Evolutionary conservation across 371 early-diverging fungal species (phyloP), one percentile per base, ranked within the genome.

Genomic region (Mucor plumbeus): DNA sequence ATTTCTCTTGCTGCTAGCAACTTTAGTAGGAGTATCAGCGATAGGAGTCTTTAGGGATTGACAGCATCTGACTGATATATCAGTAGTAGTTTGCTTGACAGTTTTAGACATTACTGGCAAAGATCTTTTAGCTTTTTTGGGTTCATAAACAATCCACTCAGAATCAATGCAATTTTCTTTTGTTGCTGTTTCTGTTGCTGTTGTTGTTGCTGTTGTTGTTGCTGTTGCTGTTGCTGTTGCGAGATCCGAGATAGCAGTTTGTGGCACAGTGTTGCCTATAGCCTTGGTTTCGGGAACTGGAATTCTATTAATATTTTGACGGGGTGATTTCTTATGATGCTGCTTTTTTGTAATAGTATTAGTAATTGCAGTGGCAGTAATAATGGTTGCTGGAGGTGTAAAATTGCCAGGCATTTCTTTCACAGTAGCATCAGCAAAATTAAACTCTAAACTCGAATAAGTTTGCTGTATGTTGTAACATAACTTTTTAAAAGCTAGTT

Each of bases 401-500:
- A 44, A 44, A 17, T 17, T 17, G 7, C 44, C 44, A 44, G 44
- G 44, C n/a, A 44, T 44, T 44, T 44, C 7, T 17, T 17, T 44
- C 6, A 17, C n/a, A n/a, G 44, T 44, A 17, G 44, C n/a, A 17
- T 17, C 44, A 3, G 44, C 5, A n/a, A 44, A 44, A n/a, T 44
- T 44, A 44, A 44, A 44, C n/a, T 44, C 44, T 44, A 44, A 17
- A 7, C 44, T n/a, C n/a, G 44, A 44, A 44, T 44, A 44, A 44
- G 44, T 17, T 17, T 44, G 44, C 7, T 44, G 44, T 44, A 44
- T 44, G 44, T 44, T 44, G n/a, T 44, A 44, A 44, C 5, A 44
- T 44, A 44, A 44, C 44, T 44, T 44, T 44, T 44, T 44, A n/a
- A 44, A 44, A 44, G 44, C n/a, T 44, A 44, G 44, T 44, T 44